A percentile compares a stretch with the other conserved stretches of the same genome.
Conservation (phyloP, 257 asterid genomes). For the Ocimum tenuiflorum region DNA sequence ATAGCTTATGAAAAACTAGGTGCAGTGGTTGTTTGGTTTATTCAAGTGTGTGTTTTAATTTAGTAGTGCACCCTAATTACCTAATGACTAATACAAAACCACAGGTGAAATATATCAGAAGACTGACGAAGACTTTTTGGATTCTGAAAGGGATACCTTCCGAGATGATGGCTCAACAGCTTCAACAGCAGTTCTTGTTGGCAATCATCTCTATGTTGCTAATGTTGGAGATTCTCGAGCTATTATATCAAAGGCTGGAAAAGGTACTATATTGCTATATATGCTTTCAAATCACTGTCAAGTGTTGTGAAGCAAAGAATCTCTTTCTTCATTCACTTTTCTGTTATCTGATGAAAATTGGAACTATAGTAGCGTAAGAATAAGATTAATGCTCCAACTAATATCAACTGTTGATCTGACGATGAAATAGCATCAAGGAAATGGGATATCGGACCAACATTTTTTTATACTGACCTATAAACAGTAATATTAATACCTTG, state of each 20-base stretch:
- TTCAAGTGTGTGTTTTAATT: neutral
- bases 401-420: neutral
- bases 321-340: neutral
- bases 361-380: constrained; percentile 11
- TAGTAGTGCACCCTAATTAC: neutral
- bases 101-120: constrained; percentile 85
- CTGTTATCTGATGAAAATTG: constrained; percentile 1
- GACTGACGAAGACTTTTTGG: constrained; percentile 78
- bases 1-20: neutral
- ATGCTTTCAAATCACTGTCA: neutral
- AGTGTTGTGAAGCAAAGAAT: neutral
- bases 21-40: neutral
- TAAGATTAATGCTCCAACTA: neutral
- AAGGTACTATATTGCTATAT: constrained; percentile 43
- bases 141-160: constrained; percentile 80
- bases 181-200: constrained; percentile 70
- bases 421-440: neutral
- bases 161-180: constrained; percentile 99
- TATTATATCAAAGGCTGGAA: constrained; percentile 80
- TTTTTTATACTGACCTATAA: neutral
- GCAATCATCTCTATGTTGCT: constrained; percentile 90
- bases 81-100: constrained; percentile 14
- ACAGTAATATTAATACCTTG: neutral
- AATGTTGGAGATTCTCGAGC: constrained; percentile 99
- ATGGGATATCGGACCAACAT: constrained; percentile 2